A percentile compares a stretch with the other conserved stretches of the same genome.
phyloP scores from a whole-genome alignment of 352 stramenopile genomes.

The Globisporangium yorkense region DNA sequence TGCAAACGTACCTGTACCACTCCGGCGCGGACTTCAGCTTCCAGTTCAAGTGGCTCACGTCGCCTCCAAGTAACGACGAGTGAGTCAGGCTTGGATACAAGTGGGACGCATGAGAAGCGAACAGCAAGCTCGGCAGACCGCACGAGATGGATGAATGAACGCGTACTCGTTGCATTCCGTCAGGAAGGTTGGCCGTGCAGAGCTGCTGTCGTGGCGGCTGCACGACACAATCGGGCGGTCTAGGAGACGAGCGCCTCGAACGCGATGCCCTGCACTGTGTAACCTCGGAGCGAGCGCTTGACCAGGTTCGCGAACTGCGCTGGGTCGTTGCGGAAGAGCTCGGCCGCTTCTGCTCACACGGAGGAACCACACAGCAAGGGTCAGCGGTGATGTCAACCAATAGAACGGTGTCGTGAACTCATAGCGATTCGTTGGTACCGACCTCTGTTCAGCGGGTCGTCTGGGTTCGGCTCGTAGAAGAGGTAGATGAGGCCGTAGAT shows the following conservation, averaged over 20 bases:
- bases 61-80: background rate
- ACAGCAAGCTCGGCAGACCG: no score
- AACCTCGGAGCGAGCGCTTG: slow-evolving; percentile 74
- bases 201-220: background rate
- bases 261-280: slow-evolving; percentile 75
- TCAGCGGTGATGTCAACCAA: no score
- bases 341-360: slow-evolving; percentile 86
- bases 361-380: background rate
- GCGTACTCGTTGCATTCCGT: background rate
- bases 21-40: slow-evolving; percentile 7
- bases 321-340: slow-evolving; percentile 94
- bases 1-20: slow-evolving; percentile 3
- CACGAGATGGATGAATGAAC: no score
- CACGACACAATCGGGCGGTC: background rate
- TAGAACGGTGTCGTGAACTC: no score
- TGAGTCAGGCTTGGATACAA: no score
- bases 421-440: background rate
- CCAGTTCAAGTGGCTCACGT: slow-evolving; percentile 2
- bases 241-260: slow-evolving; percentile 75
- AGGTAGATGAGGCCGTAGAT: slow-evolving; percentile 99
- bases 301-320: slow-evolving; percentile 91
- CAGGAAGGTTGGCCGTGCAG: background rate
- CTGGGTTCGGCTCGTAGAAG: slow-evolving; percentile 99
- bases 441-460: slow-evolving; percentile 96
- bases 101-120: no score